A percentile compares a stretch with the other conserved stretches of the same genome.
phyloP scores from a whole-genome alignment of 2,329 filamentous ascomycete species.

The Talaromyces islandicus region DNA sequence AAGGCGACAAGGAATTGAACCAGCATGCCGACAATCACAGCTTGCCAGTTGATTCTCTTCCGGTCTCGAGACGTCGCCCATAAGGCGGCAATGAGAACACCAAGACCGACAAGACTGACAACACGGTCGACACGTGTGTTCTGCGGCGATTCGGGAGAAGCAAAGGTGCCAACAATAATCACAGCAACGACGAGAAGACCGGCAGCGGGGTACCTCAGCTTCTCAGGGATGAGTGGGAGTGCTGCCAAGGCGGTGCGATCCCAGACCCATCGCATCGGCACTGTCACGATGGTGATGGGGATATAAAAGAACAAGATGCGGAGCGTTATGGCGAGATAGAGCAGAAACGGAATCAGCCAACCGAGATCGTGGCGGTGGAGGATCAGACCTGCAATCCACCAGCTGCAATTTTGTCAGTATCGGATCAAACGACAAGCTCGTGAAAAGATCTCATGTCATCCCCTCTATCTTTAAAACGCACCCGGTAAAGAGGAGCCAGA shows the following conservation, averaged over 20 bases:
- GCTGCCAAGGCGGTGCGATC: slow-evolving; percentile 55
- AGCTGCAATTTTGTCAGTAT: slow-evolving; percentile 36
- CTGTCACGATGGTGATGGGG: slow-evolving; percentile 60
- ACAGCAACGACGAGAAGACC: slow-evolving; percentile 61
- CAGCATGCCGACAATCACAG: slow-evolving; percentile 83
- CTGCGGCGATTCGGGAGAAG: slow-evolving; percentile 61
- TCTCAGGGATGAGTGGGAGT: slow-evolving; percentile 60
- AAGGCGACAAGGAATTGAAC: slow-evolving; percentile 82
- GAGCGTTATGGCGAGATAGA: slow-evolving; percentile 69
- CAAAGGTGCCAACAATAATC: slow-evolving; percentile 74
- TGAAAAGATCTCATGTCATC: not conserved
- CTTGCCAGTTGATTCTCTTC: slow-evolving; percentile 59
- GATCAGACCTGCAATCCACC: slow-evolving; percentile 72
- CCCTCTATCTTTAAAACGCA: slow-evolving; percentile 27
- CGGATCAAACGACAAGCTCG: slow-evolving; percentile 12
- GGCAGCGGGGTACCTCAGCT: slow-evolving; percentile 57
- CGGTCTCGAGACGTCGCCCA: slow-evolving; percentile 68
- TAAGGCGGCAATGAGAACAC: slow-evolving; percentile 62
- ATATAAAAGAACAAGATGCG: slow-evolving; percentile 70
- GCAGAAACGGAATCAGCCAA: slow-evolving; percentile 77
- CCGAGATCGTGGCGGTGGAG: slow-evolving; percentile 67
- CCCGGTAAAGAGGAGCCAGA: slow-evolving; percentile 50
- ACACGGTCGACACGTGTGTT: slow-evolving; percentile 78
- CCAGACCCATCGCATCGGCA: slow-evolving; percentile 64
- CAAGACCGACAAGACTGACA: slow-evolving; percentile 71